Evolutionary conservation across 371 early-diverging fungal genomes (phyloP).

Genomic region (Circinella umbellata): DNA sequence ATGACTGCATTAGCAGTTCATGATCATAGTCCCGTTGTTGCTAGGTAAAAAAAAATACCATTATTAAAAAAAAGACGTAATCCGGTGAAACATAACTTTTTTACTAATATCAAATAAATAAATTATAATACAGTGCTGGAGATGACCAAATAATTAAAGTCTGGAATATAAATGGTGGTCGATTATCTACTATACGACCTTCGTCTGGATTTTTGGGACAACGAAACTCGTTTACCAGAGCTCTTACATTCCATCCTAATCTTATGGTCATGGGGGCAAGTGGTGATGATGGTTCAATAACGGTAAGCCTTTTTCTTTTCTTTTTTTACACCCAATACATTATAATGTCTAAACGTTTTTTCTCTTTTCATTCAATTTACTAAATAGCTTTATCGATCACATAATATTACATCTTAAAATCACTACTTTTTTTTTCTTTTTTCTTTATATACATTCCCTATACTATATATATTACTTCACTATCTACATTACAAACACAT

Average conservation of each 20-base stretch:
- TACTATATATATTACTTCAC: not conserved
- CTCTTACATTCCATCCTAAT: conserved; percentile 61
- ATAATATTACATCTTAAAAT: not conserved
- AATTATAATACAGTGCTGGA: conserved; percentile 51
- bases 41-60: conserved; percentile 52
- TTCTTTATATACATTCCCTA: conserved; percentile 1
- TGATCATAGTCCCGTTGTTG: conserved; percentile 70
- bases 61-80: no score
- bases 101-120: no score
- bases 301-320: conserved; percentile 27
- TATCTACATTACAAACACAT: not conserved
- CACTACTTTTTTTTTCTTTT: not conserved
- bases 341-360: not conserved
- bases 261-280: conserved; percentile 61
- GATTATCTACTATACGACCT: conserved; percentile 61
- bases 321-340: not conserved
- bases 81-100: no score
- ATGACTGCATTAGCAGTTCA: conserved; percentile 76
- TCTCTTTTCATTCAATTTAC: not conserved
- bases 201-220: conserved; percentile 66
- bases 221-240: conserved; percentile 48
- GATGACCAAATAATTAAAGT: conserved; percentile 69
- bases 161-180: conserved; percentile 63
- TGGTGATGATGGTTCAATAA: conserved; percentile 55
- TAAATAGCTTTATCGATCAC: conserved; percentile 2